Evolutionary conservation across 768 basidiomycete species (phyloP), one percentile per base, ranked within the genome.

Genomic region (Suillus occidentalis): DNA sequence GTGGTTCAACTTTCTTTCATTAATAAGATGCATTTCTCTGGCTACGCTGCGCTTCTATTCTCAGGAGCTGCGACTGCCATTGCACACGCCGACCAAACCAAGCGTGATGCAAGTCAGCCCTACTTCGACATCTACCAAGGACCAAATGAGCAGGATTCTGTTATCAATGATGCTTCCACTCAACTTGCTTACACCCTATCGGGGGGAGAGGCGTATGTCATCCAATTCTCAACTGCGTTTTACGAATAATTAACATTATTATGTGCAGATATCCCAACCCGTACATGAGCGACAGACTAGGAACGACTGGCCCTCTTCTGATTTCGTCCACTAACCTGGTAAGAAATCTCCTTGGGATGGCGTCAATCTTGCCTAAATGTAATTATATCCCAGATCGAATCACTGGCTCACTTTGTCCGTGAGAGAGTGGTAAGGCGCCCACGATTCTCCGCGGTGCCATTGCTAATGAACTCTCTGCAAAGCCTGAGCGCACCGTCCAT

Each of bases 401-500:
- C 64, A 18, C 53, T 69, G 20, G 60, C 68, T 13, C 68, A 68
- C 60, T 69, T 69, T 43, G 68, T 69, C 42, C 58, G 67, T 42
- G 68, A 69, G 60, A 64, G 68, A 61, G 68, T 69, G 49, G 67
- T 69, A 64, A 60, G 68, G 60, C 4, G 10, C 13, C 16, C 36
- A 22, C 16, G 18, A 50, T 37, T 2, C 13, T 31, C 12, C 16
- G 20, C 22, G 10, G 20, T 40, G 28, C 39, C 34, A 39, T 39
- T 57, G 2, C 22, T 43, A 59, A 18, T 37, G 47, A 25, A 34
- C 7, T 42, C 37, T 42, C 53, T 36, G 18, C 1, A 42, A 31
- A 69, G 67, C 68, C 68, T 10, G 67, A 69, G 63, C 67, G 68
- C 37, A 66, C 60, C 45, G 60, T 69, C 28, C 67, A 69, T 45